Conservation (phyloP, 768 basidiomycete genomes). For the Clitopilus passeckerianus region DNA sequence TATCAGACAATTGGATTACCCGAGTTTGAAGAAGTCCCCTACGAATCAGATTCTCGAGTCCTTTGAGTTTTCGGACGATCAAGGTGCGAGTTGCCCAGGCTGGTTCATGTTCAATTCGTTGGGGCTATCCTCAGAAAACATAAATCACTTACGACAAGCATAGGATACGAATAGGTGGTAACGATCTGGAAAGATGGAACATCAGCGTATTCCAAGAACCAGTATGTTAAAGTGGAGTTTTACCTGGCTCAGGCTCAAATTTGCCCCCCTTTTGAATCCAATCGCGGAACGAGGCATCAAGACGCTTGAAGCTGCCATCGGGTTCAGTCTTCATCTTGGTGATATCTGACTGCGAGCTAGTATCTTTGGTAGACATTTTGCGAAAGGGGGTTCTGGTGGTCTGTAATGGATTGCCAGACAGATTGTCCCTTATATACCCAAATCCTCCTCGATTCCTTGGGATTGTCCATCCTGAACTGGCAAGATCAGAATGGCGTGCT, state of each 20-base stretch:
- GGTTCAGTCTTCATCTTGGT: constrained; percentile 40
- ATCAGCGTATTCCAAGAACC: neutral
- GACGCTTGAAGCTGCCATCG: constrained; percentile 53
- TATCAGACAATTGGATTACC: constrained; percentile 1
- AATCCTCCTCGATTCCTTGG: neutral
- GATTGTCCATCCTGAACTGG: neutral
- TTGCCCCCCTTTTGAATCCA: constrained; percentile 49
- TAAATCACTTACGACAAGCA: constrained; percentile 63
- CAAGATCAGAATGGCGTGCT: neutral
- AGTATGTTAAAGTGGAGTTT: constrained; percentile 12
- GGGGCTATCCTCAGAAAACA: constrained; percentile 1
- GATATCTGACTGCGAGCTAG: constrained; percentile 41
- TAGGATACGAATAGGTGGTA: constrained; percentile 91
- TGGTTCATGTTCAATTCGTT: constrained; percentile 18
- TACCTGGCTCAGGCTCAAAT: constrained; percentile 76
- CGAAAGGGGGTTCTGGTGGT: constrained; percentile 1
- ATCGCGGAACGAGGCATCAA: constrained; percentile 49
- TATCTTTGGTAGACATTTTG: constrained; percentile 22
- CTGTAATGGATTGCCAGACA: neutral
- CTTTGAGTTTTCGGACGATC: constrained; percentile 88
- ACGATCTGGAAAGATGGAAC: constrained; percentile 45
- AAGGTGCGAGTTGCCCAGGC: constrained; percentile 94
- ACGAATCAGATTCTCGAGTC: constrained; percentile 82
- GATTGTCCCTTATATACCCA: neutral
- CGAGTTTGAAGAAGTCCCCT: constrained; percentile 19